Percentiles rank a stretch among this genome's conserved stretches.
Evolutionary conservation across 768 basidiomycete species (phyloP).

Genomic region (Brasilioporus rufonigricans): DNA sequence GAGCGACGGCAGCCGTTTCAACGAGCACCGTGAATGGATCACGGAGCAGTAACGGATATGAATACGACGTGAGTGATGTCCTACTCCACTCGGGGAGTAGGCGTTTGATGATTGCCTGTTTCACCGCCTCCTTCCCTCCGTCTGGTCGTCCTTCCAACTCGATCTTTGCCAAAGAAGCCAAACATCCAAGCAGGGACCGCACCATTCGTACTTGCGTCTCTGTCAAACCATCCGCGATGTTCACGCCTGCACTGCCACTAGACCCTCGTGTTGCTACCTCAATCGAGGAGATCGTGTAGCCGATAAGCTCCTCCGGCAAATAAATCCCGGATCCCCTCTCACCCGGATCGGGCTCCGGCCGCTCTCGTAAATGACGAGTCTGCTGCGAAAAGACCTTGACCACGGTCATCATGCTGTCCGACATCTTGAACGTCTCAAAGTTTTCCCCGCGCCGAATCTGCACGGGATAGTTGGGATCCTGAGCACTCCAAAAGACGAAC

Average conservation of each 20-base stretch:
- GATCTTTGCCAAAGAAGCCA: constrained; percentile 62
- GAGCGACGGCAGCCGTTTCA: constrained; percentile 87
- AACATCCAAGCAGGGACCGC: constrained; percentile 67
- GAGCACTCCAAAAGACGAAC: constrained; percentile 86
- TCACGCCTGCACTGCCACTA: constrained; percentile 38
- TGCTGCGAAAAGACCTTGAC: constrained; percentile 82
- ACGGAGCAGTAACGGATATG: constrained; percentile 81
- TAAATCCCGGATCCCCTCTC: constrained; percentile 86
- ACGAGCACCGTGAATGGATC: constrained; percentile 89
- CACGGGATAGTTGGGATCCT: constrained; percentile 66
- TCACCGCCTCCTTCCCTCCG: constrained; percentile 72
- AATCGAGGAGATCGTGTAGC: constrained; percentile 80
- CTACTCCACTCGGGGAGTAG: constrained; percentile 90
- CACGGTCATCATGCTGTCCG: constrained; percentile 81
- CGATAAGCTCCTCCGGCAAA: constrained; percentile 86
- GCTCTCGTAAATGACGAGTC: constrained; percentile 76
- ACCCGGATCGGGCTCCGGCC: constrained; percentile 64
- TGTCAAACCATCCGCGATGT: constrained; percentile 61
- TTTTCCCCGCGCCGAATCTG: constrained; percentile 54
- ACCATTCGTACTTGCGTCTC: constrained; percentile 79
- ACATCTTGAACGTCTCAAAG: constrained; percentile 70
- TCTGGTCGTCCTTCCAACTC: constrained; percentile 71
- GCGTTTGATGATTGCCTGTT: constrained; percentile 86
- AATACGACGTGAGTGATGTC: constrained; percentile 77
- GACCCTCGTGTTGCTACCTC: constrained; percentile 80